Evolutionary conservation across 805 yeast genomes (phyloP).

Genomic region (Candida koratica): DNA sequence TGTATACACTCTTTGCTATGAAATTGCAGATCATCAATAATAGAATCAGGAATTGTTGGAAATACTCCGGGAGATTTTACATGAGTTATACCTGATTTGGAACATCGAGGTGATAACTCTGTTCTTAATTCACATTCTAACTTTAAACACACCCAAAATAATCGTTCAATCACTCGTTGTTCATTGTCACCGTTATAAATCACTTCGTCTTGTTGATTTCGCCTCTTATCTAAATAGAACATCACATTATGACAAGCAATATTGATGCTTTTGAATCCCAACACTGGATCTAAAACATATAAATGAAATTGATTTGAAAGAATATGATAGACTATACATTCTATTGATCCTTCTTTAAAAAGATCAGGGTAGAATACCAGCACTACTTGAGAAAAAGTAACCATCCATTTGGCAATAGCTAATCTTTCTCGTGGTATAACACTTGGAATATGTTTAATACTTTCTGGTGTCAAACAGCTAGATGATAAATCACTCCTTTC

Average conservation of each 20-base stretch:
- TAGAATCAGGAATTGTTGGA: constrained; percentile 27
- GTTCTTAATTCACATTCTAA: constrained; percentile 34
- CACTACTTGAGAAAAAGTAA: constrained; percentile 22
- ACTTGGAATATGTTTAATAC: constrained; percentile 11
- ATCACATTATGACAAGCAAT: constrained; percentile 29
- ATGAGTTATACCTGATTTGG: constrained; percentile 29
- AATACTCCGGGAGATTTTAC: constrained; percentile 30
- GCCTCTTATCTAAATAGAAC: constrained; percentile 24
- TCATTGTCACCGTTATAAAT: constrained; percentile 8
- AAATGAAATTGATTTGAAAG: constrained; percentile 26
- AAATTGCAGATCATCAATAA: constrained; percentile 12
- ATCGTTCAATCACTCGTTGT: constrained; percentile 23
- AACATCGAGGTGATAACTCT: constrained; percentile 33
- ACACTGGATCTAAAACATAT: constrained; percentile 23
- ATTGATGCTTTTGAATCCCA: constrained; percentile 23
- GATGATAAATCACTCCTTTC: constrained; percentile 22
- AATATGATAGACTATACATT: constrained; percentile 9
- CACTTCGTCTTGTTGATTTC: constrained; percentile 6
- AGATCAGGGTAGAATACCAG: constrained; percentile 20
- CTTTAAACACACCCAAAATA: constrained; percentile 37
- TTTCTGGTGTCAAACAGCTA: constrained; percentile 19
- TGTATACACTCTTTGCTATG: constrained; percentile 23
- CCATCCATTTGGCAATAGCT: constrained; percentile 19
- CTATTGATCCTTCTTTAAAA: constrained; percentile 8
- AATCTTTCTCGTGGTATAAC: constrained; percentile 19